These are phyloP conservation scores for Phytopythium mirpurense DNA, from an alignment of 352 stramenopile genomes.

Conservation along the genomic window DNA sequence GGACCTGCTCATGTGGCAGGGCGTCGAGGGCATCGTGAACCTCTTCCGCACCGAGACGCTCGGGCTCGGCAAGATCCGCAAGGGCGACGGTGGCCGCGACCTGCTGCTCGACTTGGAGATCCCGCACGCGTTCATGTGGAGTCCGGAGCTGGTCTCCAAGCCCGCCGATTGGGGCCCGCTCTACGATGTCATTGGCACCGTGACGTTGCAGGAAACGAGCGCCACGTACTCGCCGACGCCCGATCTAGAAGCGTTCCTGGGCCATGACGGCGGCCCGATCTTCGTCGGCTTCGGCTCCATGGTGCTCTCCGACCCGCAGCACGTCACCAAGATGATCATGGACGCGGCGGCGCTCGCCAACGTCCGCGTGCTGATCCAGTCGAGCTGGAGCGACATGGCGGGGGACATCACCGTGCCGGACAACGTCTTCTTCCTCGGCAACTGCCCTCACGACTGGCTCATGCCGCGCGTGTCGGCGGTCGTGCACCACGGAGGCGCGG, in stretches of 20 bases:
- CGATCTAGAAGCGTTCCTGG: slow-evolving; percentile 68
- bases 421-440: slow-evolving; percentile 61
- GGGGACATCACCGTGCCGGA: slow-evolving; percentile 36
- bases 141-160: slow-evolving; percentile 78
- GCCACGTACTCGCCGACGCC: slow-evolving; percentile 45
- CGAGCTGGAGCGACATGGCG: slow-evolving; percentile 81
- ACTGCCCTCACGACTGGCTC: slow-evolving; percentile 90
- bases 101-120: slow-evolving; percentile 66
- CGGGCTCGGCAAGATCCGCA: slow-evolving; percentile 56
- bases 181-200: slow-evolving; percentile 87
- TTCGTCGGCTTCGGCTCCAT: slow-evolving; percentile 95
- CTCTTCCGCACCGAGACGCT: slow-evolving; percentile 59
- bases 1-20: slow-evolving; percentile 77
- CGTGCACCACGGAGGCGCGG: slow-evolving; percentile 78
- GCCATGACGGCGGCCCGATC: slow-evolving; percentile 60
- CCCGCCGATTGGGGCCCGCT: slow-evolving; percentile 86
- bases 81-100: slow-evolving; percentile 46
- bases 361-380: slow-evolving; percentile 88
- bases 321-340: slow-evolving; percentile 82
- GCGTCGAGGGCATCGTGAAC: slow-evolving; percentile 75
- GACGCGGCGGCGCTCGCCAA: slow-evolving; percentile 55
- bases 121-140: slow-evolving; percentile 90
- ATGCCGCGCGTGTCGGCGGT: slow-evolving; percentile 86
- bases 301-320: slow-evolving; percentile 76
- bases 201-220: slow-evolving; percentile 36